Evolutionary conservation across 2,329 filamentous ascomycete species (phyloP).

Genomic region (Cladosporium austrohemisphaericum): DNA sequence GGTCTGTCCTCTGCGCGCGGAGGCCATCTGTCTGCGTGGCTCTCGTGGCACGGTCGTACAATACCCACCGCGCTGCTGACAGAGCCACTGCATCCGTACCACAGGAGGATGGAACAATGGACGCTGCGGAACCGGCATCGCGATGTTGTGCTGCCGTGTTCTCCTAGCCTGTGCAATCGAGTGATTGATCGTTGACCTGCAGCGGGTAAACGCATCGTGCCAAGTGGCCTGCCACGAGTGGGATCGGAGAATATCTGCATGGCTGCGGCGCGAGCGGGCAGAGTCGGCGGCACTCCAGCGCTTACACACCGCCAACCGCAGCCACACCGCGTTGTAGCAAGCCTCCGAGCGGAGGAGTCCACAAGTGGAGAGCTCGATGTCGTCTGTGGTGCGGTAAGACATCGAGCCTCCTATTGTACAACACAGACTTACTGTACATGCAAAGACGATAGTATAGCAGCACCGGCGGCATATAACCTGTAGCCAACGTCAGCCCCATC

Average conservation of each 20-base stretch:
- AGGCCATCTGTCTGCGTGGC: not conserved
- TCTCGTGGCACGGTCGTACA: slow-evolving; percentile 7
- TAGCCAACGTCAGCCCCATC: slow-evolving; percentile 10
- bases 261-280: slow-evolving; percentile 23
- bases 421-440: not conserved
- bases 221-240: slow-evolving; percentile 5
- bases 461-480: slow-evolving; percentile 3
- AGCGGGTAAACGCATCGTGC: slow-evolving; percentile 1
- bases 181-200: not conserved
- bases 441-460: too few species aligned
- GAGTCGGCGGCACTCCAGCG: not conserved
- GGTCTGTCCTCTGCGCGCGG: not conserved
- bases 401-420: slow-evolving; percentile 5
- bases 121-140: too few species aligned
- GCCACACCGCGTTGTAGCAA: slow-evolving; percentile 1
- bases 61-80: not conserved
- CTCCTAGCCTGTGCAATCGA: not conserved
- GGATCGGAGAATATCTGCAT: slow-evolving; percentile 12
- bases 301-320: slow-evolving; percentile 1
- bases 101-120: not conserved
- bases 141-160: not conserved
- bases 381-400: not conserved
- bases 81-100: slow-evolving; percentile 2
- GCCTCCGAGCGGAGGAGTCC: not conserved
- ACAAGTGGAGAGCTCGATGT: slow-evolving; percentile 1